Evolutionary conservation across 441 rosid genomes (phyloP).

Genomic region (Croton setiger): DNA sequence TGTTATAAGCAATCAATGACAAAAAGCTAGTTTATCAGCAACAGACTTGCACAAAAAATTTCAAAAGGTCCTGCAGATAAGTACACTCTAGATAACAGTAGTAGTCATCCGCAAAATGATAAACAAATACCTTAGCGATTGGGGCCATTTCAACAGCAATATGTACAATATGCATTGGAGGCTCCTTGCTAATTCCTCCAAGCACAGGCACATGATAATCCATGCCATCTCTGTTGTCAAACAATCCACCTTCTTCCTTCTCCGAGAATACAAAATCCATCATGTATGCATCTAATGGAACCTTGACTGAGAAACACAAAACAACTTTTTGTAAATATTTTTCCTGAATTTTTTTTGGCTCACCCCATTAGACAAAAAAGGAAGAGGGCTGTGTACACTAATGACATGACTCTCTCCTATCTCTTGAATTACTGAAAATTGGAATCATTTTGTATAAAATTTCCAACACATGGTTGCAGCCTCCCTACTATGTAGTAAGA

Average conservation of each 20-base stretch:
- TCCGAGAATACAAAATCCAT: conserved; percentile 99
- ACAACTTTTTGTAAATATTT: not conserved
- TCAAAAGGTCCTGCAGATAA: not conserved
- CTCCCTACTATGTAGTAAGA: too few relatives aligned
- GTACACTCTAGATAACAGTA: not conserved
- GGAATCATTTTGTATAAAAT: conserved; percentile 4
- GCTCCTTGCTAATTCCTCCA: conserved; percentile 78
- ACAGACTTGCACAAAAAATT: not conserved
- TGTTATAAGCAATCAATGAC: too few relatives aligned
- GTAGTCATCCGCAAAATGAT: conserved; percentile 12
- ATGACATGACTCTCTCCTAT: not conserved
- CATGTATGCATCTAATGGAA: conserved; percentile 91
- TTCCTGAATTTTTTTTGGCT: not conserved
- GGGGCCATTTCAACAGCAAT: conserved; percentile 99
- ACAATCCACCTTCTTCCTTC: conserved; percentile 78
- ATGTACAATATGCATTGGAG: conserved; percentile 92
- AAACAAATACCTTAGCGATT: conserved; percentile 68
- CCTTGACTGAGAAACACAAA: conserved; percentile 55
- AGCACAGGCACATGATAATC: conserved; percentile 87
- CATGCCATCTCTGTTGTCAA: conserved; percentile 71
- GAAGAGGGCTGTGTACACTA: not conserved
- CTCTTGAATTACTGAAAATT: conserved; percentile 3
- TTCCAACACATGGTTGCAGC: not conserved
- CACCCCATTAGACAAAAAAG: not conserved
- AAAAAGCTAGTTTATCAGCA: too few relatives aligned